Evolutionary conservation across 108 stramenopile species (phyloP), one percentile per base, ranked within the genome.

Genomic region (Cyclostephanos tholiformis): DNA sequence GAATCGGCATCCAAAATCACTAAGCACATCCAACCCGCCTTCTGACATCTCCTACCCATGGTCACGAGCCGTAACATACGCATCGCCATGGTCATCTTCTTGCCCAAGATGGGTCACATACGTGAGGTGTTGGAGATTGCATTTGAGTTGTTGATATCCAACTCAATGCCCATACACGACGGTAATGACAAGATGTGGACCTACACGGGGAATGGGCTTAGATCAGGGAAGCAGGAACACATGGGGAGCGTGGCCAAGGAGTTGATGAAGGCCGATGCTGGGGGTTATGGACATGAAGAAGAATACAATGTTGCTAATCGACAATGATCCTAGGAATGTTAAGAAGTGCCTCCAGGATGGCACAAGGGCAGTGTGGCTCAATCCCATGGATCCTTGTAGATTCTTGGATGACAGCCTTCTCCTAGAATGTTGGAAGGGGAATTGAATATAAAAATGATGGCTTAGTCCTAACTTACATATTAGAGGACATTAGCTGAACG

Each of bases 181-280:
- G 96, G 96, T 0, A 81, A 76, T 44, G 96, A 97, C 74, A 69
- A 75, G n/a, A 86, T 89, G 19, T 98, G 95, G 95, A 32, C 30
- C 1, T 97, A 96, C 71, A 77, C 80, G 46, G 96, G 96, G 27
- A 59, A 71, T 17, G 96, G 95, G 12, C 76, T 86, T 22, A 79
- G 53, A 51, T 46, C 73, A 38, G 96, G 98, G 20, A 98, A 98
- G 72, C 98, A 97, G 73, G 59, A 86, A 7, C 86, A 93, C 80
- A 97, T 98, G 90, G 98, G 95, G 6, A 91, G 90, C 59, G 98
- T 95, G 10, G 95, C 88, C 12, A 93, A 96, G 85, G 97, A 97
- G 66, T 60, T 98, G 20, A 81, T 89, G 46, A 60, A 81, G 58
- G 49, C 74, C 59, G 52, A 62, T 41, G 61, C 57, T 63, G 64